Evolutionary conservation across 148 eudicot genomes (phyloP).

Genomic region (Dianthus caryophyllus): DNA sequence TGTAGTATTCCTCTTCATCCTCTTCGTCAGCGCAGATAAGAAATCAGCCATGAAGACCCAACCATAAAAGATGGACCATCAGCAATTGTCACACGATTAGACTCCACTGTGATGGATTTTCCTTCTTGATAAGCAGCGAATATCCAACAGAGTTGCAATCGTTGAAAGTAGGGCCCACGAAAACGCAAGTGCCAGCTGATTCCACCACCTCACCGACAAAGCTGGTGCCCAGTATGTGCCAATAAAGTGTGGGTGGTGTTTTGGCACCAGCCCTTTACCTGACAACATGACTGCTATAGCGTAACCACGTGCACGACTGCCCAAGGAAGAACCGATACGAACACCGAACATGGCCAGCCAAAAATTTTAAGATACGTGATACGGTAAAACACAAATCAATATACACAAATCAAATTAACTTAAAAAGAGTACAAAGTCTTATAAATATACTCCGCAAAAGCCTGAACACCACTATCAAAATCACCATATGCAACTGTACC

Average conservation of each 20-base stretch:
- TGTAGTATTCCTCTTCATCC: conserved; percentile 57
- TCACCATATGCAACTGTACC: too few species aligned
- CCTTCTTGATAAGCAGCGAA: conserved; percentile 66
- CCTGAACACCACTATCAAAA: too few species aligned
- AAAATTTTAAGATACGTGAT: too few species aligned
- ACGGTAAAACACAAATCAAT: too few species aligned
- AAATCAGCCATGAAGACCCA: conserved; percentile 84
- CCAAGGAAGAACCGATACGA: too few species aligned
- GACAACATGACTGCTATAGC: conserved; percentile 72
- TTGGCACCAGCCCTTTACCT: conserved; percentile 67
- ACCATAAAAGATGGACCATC: conserved; percentile 70
- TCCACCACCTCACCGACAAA: conserved; percentile 76
- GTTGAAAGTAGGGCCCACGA: conserved; percentile 73
- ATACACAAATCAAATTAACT: too few species aligned
- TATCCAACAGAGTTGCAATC: conserved; percentile 88
- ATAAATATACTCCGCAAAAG: too few species aligned
- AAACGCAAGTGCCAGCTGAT: conserved; percentile 75
- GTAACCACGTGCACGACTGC: conserved; percentile 64
- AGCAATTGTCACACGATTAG: conserved; percentile 66
- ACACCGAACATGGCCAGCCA: too few species aligned
- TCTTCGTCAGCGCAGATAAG: conserved; percentile 53
- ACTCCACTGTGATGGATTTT: conserved; percentile 52
- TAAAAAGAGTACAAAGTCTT: too few species aligned
- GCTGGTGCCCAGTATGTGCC: conserved; percentile 71
- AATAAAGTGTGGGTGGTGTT: conserved; percentile 60